Percentiles rank a stretch among this genome's conserved stretches.
phyloP scores from a whole-genome alignment of 1,284 basidiomycete species.

The Naganishia liquefaciens region DNA sequence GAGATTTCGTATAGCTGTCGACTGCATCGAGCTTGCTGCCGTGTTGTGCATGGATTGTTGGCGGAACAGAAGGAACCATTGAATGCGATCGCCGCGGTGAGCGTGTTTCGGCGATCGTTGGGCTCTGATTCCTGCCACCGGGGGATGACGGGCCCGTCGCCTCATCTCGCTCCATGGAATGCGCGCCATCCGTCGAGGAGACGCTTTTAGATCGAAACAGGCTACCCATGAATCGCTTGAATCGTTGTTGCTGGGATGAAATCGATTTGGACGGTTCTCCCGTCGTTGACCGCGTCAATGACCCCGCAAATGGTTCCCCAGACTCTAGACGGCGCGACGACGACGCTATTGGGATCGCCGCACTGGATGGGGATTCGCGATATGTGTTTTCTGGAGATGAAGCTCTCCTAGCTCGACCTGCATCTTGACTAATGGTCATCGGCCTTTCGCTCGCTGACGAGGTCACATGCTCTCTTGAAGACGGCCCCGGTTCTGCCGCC shows the following conservation, averaged over 20 bases:
- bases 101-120: background rate
- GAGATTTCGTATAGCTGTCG: background rate
- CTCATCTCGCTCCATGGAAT: background rate
- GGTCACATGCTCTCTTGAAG: background rate
- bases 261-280: background rate
- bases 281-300: no score
- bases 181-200: background rate
- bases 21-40: background rate
- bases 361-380: background rate
- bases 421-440: background rate
- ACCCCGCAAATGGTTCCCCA: no score
- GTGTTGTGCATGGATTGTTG: background rate
- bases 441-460: background rate
- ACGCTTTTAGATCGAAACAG: slow-evolving; percentile 25
- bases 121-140: background rate
- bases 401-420: slow-evolving; percentile 15
- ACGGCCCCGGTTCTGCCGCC: slow-evolving; percentile 1
- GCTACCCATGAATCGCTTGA: slow-evolving; percentile 28
- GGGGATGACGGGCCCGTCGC: background rate
- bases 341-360: no score
- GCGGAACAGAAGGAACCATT: background rate
- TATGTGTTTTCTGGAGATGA: slow-evolving; percentile 10
- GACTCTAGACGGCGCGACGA: no score
- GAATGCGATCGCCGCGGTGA: slow-evolving; percentile 16
- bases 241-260: slow-evolving; percentile 15